Base-by-base conservation (phyloP, 768 basidiomycete species). In the Pisolithus marmoratus region DNA sequence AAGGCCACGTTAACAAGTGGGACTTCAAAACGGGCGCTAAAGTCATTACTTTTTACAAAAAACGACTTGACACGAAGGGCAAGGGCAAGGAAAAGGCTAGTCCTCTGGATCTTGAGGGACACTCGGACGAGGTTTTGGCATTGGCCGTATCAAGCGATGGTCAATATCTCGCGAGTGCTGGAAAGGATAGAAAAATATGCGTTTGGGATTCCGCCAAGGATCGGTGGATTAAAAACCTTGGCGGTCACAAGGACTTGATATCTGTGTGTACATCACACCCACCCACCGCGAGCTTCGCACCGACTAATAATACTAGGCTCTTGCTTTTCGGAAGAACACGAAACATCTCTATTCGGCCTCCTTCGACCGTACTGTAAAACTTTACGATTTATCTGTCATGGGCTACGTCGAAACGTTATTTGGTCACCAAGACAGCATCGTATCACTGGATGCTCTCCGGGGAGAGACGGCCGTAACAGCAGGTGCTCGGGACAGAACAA, bases 331-430 rank as follows among this genome's bases (percentile, higher is more conserved):
- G 17, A 90, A 89, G 69, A 82, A 79, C 43, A 83, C 88, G 3
- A 74, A 83, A 49, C 66, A 67, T 27, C 70, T 94, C 26, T 89
- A 89, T 69, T 80, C 85, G 17, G 82, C 79, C 37, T 87, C 91
- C 17, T 82, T 84, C 63, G 90, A 98, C 66, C 87, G 94, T 14
- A 93, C 94, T 0, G 63, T 96, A 51, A 95, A 95, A 67, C 74
- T 97, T 3, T 95, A 87, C 68, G 94, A 88, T 64, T 72, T 80
- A 43, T 78, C 72, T 54, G 89, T 90, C 5, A 81, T 95, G 77
- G 93, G 91, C 9, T 93, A 94, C 61, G 86, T 98, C 51, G 95
- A 99, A 67, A 97, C 95, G 8, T 74, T 98, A 4, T 99, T 95
- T 64, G 96, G 96, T 1, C 96, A 99, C 64, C 95, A 98, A 71